phyloP scores from a whole-genome alignment of 2,329 filamentous ascomycete species.

The Claviceps africana region DNA sequence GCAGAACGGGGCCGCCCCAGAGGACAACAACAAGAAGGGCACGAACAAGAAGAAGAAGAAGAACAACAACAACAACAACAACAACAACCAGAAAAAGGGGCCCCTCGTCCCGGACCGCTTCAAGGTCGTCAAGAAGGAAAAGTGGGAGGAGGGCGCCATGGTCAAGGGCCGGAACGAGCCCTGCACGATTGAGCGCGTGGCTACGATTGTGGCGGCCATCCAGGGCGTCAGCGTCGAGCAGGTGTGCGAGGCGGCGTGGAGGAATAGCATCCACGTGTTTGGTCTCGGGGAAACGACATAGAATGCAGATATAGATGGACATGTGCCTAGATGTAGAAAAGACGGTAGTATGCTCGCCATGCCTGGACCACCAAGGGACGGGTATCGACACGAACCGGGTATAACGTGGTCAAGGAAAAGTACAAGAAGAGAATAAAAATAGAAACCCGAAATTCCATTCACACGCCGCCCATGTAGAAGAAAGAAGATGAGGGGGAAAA shows the following conservation, averaged over 20 bases:
- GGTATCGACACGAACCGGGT: constrained; percentile 14
- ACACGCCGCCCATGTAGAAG: constrained; percentile 7
- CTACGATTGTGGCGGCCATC: constrained; percentile 74
- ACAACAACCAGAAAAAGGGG: constrained; percentile 43
- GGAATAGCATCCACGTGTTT: constrained; percentile 70
- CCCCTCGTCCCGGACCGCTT: constrained; percentile 57
- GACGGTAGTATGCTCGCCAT: not conserved
- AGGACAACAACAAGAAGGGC: no score
- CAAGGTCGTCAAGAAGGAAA: constrained; percentile 89
- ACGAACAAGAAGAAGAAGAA: constrained; percentile 17
- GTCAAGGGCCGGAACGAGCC: constrained; percentile 93
- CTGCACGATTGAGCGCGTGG: constrained; percentile 72
- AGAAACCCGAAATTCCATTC: constrained; percentile 3
- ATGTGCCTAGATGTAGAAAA: not conserved
- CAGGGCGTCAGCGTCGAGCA: constrained; percentile 69
- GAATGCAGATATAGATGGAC: not conserved
- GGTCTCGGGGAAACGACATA: constrained; percentile 35
- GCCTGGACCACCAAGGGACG: not conserved
- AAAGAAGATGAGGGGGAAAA: no score
- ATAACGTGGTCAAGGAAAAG: not conserved
- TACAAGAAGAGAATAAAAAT: not conserved
- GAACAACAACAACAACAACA: constrained; percentile 15
- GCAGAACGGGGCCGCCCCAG: constrained; percentile 13
- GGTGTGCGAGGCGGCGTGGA: constrained; percentile 76
- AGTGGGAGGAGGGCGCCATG: constrained; percentile 76